Evolutionary conservation across 2,329 filamentous ascomycete species (phyloP), one percentile per base, ranked within the genome.

Genomic region (Penicillium sp.): DNA sequence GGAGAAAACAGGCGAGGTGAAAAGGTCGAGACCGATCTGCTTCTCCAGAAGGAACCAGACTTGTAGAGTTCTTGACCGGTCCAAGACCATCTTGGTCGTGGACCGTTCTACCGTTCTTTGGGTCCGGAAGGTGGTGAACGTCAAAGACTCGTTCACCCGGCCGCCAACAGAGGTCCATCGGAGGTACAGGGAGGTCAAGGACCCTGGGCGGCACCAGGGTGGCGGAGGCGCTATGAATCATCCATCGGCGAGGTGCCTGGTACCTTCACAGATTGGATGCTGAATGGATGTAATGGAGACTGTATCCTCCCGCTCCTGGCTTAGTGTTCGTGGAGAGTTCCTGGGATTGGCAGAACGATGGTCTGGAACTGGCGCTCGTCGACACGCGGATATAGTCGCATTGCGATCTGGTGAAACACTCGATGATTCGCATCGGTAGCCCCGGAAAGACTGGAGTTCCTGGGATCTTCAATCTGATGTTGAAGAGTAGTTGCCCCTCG

Each of bases 391-490:
- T 44, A 44, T 50, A 54, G 44, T 52, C 28, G 46, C 46, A 46
- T 38, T 18, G 46, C 46, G 48, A 58, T 61, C 52, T 62, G 55
- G 59, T 63, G 59, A 62, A 63, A 63, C 60, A 20, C 33, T 36
- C 33, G 25, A 58, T 58, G 57, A 61, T 61, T 61, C 54, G 56
- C 56, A 56, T 61, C 58, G 60, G 60, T 62, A 57, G 53, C 41
- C 53, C 58, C 60, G 58, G 60, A 62, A 63, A 48, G 43, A n/a
- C 20, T 14, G 6, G 22, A 51, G 52, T 59, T 59, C 59, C 54
- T 59, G 53, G 50, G 49, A 52, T 53, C 45, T 46, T 53, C 31
- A 48, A 39, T 40, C 10, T 38, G 25, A 7, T 30, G 28, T 30
- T 14, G 13, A 11, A 30, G 28, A 30, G 27, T 14, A 30, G 53